phyloP scores from a whole-genome alignment of 352 stramenopile genomes.

The Aphanomyces invadans region DNA sequence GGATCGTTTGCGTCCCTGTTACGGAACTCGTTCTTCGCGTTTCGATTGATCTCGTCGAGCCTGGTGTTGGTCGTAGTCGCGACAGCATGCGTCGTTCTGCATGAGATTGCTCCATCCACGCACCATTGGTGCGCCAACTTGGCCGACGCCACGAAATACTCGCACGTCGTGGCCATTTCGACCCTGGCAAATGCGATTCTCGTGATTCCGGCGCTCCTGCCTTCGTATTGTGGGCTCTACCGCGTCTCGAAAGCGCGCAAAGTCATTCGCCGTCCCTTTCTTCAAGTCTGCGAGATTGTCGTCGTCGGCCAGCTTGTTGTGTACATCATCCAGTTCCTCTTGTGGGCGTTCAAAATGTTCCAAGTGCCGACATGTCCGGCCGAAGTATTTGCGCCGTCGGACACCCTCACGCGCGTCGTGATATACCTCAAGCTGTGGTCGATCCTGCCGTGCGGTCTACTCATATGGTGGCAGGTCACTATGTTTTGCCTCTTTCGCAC shows the following conservation, averaged over 20 bases:
- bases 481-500: slow-evolving; percentile 66
- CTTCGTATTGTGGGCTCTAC: slow-evolving; percentile 46
- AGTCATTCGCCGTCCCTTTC: slow-evolving; percentile 55
- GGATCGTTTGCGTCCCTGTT: not conserved
- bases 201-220: slow-evolving; percentile 49
- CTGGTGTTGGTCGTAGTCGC: not conserved
- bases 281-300: slow-evolving; percentile 62
- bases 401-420: slow-evolving; percentile 29
- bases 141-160: not conserved
- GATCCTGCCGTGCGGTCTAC: slow-evolving; percentile 41
- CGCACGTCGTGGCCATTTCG: slow-evolving; percentile 35
- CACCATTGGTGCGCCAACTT: slow-evolving; percentile 3
- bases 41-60: slow-evolving; percentile 17
- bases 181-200: slow-evolving; percentile 42
- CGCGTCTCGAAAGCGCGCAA: slow-evolving; percentile 37
- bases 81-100: slow-evolving; percentile 7
- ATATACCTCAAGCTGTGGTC: slow-evolving; percentile 54
- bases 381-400: slow-evolving; percentile 26
- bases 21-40: slow-evolving; percentile 22
- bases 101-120: not conserved
- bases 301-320: slow-evolving; percentile 51
- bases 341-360: slow-evolving; percentile 38
- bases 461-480: slow-evolving; percentile 54
- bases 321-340: slow-evolving; percentile 34
- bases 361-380: not conserved